Evolutionary conservation across 441 rosid species (phyloP), one percentile per base, ranked within the genome.

Genomic region (Syzygium syzygioides): DNA sequence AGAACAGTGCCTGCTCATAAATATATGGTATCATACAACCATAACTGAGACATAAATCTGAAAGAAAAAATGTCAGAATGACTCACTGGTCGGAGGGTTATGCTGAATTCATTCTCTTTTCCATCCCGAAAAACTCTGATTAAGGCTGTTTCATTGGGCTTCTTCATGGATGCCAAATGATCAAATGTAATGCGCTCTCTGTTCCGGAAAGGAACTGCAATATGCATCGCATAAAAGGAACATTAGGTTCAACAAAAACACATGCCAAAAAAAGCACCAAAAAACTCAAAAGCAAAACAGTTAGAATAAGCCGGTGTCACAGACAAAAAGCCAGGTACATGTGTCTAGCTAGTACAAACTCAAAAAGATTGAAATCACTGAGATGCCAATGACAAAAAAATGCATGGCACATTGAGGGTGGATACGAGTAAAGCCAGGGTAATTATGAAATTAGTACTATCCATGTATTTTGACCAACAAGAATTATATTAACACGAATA

Each of bases 91-190:
- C 86, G 93, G 86, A 95, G 87, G 84, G 93, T 92, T 90, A 96
- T 90, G 86, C 89, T 88, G 90, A 95, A 91, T 88, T 94, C 98
- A 80, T 93, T 94, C 90, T 95, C 94, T 87, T 90, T 88, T 56
- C 95, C 96, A 87, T 92, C 95, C 93, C 98, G 95, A 93, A 95
- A 90, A 86, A 96, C 93, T 92, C 93, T 92, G 85, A 96, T 84
- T 86, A 92, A 26, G 54, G 96, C 96, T 30, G 93, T 93, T 89
- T 96, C 98, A 79, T 94, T 88, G 79, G 96, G 96, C 93, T 96
- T 97, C 93, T 97, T 97, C 98, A 96, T 96, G 30, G 98, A 96
- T 88, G 95, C 96, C 91, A 97, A 90, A 91, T 97, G 96, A 93
- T 96, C 98, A 87, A 96, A 96, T 90, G 98, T 96, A 86, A 97